These are phyloP conservation scores for Termitomyces sp. DNA, from an alignment of 768 basidiomycete species.

Conservation along the genomic window DNA sequence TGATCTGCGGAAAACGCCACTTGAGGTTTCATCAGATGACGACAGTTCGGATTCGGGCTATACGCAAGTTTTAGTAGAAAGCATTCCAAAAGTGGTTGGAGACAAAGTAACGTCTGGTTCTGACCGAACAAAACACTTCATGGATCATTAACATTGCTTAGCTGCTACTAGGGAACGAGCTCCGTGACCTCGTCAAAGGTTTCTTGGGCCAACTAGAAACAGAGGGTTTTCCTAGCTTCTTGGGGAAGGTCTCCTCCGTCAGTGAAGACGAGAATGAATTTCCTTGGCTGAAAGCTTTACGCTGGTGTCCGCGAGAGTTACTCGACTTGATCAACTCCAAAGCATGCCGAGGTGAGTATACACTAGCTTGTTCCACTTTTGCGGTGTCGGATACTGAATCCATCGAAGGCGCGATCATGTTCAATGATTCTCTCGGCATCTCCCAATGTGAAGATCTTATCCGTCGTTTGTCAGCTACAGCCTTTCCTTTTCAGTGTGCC, in stretches of 20 bases:
- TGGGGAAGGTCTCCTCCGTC: neutral
- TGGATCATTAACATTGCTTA: constrained; percentile 23
- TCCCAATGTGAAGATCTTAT: constrained; percentile 74
- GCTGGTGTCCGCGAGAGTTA: constrained; percentile 80
- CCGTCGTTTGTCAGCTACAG: constrained; percentile 60
- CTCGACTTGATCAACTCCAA: constrained; percentile 90
- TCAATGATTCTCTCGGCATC: constrained; percentile 74
- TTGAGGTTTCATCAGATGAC: constrained; percentile 21
- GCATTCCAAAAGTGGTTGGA: constrained; percentile 67
- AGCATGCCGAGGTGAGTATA: constrained; percentile 81
- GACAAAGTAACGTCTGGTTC: constrained; percentile 61
- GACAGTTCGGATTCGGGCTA: constrained; percentile 40
- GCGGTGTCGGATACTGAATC: constrained; percentile 2
- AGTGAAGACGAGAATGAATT: constrained; percentile 23
- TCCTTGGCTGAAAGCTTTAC: constrained; percentile 68
- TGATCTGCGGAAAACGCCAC: constrained; percentile 24
- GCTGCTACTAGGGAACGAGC: constrained; percentile 67
- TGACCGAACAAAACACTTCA: constrained; percentile 1
- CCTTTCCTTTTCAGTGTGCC: constrained; percentile 93
- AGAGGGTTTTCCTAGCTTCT: constrained; percentile 29
- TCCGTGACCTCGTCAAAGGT: constrained; percentile 72
- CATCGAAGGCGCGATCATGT: constrained; percentile 89
- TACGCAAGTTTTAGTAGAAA: constrained; percentile 59
- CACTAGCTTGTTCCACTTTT: neutral
- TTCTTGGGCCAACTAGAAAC: constrained; percentile 62